Evolutionary conservation across 495 filamentous ascomycete species (phyloP).

Genomic region (Antarctomyces pellizariae): DNA sequence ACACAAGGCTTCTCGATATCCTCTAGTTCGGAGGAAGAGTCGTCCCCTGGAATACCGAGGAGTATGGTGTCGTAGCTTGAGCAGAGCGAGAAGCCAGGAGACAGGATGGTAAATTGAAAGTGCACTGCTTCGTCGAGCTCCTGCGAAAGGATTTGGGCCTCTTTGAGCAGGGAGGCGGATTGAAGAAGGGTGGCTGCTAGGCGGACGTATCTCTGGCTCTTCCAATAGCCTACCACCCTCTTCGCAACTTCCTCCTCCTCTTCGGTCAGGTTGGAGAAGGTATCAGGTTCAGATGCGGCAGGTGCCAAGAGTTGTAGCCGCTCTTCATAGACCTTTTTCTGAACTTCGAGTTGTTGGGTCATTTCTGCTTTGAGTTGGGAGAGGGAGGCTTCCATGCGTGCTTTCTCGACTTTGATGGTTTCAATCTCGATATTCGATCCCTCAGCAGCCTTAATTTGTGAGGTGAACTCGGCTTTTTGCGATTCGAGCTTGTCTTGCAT

Average conservation of each 20-base stretch:
- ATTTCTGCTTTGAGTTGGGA: conserved; percentile 63
- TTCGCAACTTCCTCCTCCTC: conserved; percentile 48
- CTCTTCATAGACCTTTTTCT: conserved; percentile 54
- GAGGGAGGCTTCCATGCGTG: conserved; percentile 67
- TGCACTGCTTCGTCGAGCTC: conserved; percentile 84
- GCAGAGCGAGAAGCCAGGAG: conserved; percentile 64
- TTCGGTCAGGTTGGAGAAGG: conserved; percentile 38
- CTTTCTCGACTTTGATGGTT: conserved; percentile 66
- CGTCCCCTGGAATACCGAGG: conserved; percentile 69
- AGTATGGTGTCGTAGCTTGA: conserved; percentile 93
- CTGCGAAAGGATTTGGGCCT: conserved; percentile 94
- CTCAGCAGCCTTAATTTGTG: conserved; percentile 57
- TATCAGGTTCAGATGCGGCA: conserved; percentile 20
- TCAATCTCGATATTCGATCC: conserved; percentile 57
- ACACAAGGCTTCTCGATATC: conserved; percentile 73
- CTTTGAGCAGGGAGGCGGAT: conserved; percentile 69
- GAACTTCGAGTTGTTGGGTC: conserved; percentile 50
- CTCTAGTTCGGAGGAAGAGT: conserved; percentile 68
- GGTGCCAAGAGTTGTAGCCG: conserved; percentile 37
- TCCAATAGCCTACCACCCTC: conserved; percentile 48
- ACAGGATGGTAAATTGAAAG: conserved; percentile 87
- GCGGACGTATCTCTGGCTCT: conserved; percentile 61
- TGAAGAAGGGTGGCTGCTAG: conserved; percentile 90
- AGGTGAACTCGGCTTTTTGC: conserved; percentile 66
- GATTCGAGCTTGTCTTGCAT: conserved; percentile 76